Evolutionary conservation across 768 basidiomycete species (phyloP).

Genomic region (Sporobolomyces phaffii): DNA sequence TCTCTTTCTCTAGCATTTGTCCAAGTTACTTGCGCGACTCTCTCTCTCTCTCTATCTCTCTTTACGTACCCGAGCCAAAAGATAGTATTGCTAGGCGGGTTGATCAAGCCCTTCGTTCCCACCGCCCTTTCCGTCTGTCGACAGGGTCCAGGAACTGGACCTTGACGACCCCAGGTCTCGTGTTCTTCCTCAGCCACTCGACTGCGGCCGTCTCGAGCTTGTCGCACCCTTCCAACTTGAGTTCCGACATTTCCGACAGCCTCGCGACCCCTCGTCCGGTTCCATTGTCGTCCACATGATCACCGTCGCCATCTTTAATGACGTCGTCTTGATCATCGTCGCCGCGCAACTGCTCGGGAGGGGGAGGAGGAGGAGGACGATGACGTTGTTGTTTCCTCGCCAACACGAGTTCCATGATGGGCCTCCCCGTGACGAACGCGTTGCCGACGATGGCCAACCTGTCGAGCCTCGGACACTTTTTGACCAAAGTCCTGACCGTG

Average conservation of each 20-base stretch:
- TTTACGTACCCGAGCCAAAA: too few species aligned
- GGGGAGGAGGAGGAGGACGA: too few species aligned
- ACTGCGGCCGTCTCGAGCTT: constrained; percentile 33
- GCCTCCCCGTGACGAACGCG: constrained; percentile 27
- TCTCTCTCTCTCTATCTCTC: too few species aligned
- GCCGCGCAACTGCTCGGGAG: too few species aligned
- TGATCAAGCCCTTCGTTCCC: constrained; percentile 3
- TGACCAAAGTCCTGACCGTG: background rate
- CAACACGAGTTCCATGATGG: constrained; percentile 30
- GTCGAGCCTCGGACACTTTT: background rate
- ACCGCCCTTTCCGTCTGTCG: constrained; percentile 1
- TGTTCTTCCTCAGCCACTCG: constrained; percentile 25
- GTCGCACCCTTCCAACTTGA: constrained; percentile 28
- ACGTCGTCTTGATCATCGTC: too few species aligned
- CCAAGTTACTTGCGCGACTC: too few species aligned
- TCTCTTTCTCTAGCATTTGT: too few species aligned
- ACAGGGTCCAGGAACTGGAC: constrained; percentile 22
- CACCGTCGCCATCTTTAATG: too few species aligned
- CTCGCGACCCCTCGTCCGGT: background rate
- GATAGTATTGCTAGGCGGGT: too few species aligned
- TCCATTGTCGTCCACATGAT: too few species aligned
- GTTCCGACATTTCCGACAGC: constrained; percentile 3
- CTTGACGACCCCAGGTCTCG: constrained; percentile 22
- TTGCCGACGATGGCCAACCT: constrained; percentile 11
- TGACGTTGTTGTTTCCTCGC: constrained; percentile 9